phyloP scores from a whole-genome alignment of 495 filamentous ascomycete genomes.

The Penicillium cinerascens region DNA sequence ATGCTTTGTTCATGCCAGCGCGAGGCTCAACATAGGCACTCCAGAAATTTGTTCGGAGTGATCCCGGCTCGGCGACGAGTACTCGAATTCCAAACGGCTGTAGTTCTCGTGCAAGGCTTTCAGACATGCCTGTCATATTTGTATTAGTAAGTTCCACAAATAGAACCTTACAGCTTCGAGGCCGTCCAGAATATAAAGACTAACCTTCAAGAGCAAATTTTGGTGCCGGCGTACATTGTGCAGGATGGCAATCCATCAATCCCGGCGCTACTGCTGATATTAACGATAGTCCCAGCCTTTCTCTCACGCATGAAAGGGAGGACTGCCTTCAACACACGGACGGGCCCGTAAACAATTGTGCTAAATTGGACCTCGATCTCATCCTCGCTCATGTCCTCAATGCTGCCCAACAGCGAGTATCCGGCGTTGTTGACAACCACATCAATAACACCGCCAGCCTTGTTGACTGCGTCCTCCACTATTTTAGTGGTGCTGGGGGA shows the following conservation, averaged over 20 bases:
- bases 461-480: constrained; percentile 14
- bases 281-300: constrained; percentile 41
- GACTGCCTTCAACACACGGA: constrained; percentile 43
- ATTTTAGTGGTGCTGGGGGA: constrained; percentile 17
- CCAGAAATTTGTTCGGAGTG: constrained; percentile 33
- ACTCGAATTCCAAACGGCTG: constrained; percentile 32
- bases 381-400: constrained; percentile 23
- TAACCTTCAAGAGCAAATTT: constrained; percentile 52
- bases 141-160: too few species aligned
- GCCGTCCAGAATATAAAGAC: too few species aligned
- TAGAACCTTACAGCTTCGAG: too few species aligned
- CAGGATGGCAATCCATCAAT: constrained; percentile 36
- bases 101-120: constrained; percentile 30
- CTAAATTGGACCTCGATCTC: constrained; percentile 21
- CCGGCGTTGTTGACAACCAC: constrained; percentile 35
- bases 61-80: constrained; percentile 36
- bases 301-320: constrained; percentile 46
- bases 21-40: too few species aligned
- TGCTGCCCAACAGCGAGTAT: constrained; percentile 22
- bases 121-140: constrained; percentile 30
- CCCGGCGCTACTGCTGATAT: constrained; percentile 44
- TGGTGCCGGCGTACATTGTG: constrained; percentile 48
- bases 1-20: too few species aligned
- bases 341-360: constrained; percentile 48
- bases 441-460: constrained; percentile 16